Conservation (phyloP, 768 basidiomycete genomes). For the Boletellus emodensis region DNA sequence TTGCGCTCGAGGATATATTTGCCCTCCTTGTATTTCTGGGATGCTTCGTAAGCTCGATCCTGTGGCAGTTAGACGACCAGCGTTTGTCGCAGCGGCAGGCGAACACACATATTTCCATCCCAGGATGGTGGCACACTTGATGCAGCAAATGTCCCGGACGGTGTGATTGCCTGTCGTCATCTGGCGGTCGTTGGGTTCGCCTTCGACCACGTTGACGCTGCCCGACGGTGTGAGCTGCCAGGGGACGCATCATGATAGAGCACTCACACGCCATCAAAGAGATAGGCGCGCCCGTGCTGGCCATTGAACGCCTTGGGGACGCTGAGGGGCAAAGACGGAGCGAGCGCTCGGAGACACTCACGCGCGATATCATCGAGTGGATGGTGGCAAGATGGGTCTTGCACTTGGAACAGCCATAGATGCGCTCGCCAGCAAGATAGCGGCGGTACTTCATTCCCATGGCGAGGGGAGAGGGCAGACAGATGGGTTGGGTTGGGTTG, state of each 20-base stretch:
- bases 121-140: slow-evolving; percentile 79
- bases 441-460: slow-evolving; percentile 92
- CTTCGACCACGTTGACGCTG: slow-evolving; percentile 90
- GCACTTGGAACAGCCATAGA: slow-evolving; percentile 86
- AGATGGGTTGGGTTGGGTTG: background rate
- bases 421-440: slow-evolving; percentile 79
- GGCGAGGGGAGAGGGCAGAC: slow-evolving; percentile 6
- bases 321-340: slow-evolving; percentile 9
- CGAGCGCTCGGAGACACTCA: slow-evolving; percentile 33
- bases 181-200: slow-evolving; percentile 83
- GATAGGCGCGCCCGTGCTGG: slow-evolving; percentile 91
- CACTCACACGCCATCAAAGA: slow-evolving; percentile 89
- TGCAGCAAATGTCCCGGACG: slow-evolving; percentile 92
- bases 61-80: slow-evolving; percentile 30
- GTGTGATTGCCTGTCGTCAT: slow-evolving; percentile 98
- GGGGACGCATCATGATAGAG: slow-evolving; percentile 13
- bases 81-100: background rate
- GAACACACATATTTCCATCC: slow-evolving; percentile 94
- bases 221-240: slow-evolving; percentile 5
- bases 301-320: slow-evolving; percentile 85
- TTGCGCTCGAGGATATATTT: slow-evolving; percentile 97
- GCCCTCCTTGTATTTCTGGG: slow-evolving; percentile 98
- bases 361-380: slow-evolving; percentile 87
- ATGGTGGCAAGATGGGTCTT: slow-evolving; percentile 89
- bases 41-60: slow-evolving; percentile 87